Evolutionary conservation across 2,329 filamentous ascomycete genomes (phyloP).

Genomic region (Fusarium nelsonii): DNA sequence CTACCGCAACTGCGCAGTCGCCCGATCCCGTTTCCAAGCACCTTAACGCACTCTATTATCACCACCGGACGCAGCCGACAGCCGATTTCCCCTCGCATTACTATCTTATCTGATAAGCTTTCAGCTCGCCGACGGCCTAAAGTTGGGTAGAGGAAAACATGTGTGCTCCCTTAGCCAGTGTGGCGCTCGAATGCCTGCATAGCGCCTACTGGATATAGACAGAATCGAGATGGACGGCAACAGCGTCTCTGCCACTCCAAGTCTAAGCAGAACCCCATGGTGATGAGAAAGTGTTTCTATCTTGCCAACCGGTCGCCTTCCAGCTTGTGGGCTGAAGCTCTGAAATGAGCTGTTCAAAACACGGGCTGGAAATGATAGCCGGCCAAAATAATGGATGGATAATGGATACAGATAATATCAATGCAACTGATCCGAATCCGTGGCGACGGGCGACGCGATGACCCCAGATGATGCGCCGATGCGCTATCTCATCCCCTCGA

Average conservation of each 20-base stretch:
- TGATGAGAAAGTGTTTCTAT: conserved; percentile 6
- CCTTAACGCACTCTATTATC: not conserved
- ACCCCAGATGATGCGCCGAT: conserved; percentile 31
- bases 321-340: conserved; percentile 3
- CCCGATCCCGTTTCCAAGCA: conserved; percentile 30
- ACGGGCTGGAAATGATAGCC: not conserved
- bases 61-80: conserved; percentile 40
- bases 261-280: not conserved
- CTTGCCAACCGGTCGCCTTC: not conserved
- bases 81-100: conserved; percentile 22
- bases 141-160: conserved; percentile 13
- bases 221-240: conserved; percentile 34
- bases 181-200: conserved; percentile 12
- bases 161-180: conserved; percentile 14
- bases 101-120: conserved; percentile 40
- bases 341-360: not conserved
- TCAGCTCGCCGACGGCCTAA: conserved; percentile 24
- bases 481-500: conserved; percentile 32
- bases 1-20: conserved; percentile 21
- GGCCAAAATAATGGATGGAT: not conserved
- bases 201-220: conserved; percentile 36
- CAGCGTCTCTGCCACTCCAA: not conserved
- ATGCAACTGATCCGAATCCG: conserved; percentile 6
- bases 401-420: not conserved
- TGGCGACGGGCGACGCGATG: conserved; percentile 2